Evolutionary conservation across 306 rosid genomes (phyloP), one percentile per base, ranked within the genome.

Genomic region (Gastrolobium bilobum): DNA sequence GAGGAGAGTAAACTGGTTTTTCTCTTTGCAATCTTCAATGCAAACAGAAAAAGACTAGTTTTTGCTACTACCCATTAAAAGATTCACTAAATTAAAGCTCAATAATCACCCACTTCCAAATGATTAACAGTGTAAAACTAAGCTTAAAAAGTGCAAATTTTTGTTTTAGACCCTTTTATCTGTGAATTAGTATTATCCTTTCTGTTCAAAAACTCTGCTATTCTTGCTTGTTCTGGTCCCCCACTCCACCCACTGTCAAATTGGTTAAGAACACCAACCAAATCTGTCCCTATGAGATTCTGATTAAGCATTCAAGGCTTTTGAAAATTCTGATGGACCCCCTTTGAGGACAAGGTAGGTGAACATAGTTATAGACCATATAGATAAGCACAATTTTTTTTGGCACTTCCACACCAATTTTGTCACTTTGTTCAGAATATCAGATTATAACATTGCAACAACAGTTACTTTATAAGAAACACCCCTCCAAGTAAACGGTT

Each of bases 21-120:
- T 85, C 46, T 80, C 53, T 82, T 65, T 66, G 29, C 86, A 26
- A 2, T 71, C 76, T 77, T 81, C 85, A 64, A 81, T 82, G 78
- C 82, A 53, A 79, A 69, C 73, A 76, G 6, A 76, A 5, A 31
- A 46, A 43, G 13, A 37, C 67, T n/a, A 33, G 11, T 40, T 75
- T 75, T 74, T 43, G 4, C 72, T 47, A 29, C 42, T 75, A 7
- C 40, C 67, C 14, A 6, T 51, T 38, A 7, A 42, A 57, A 78
- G 8, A 26, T 34, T 47, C 30, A 66, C 38, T 66, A 39, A 39
- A 60, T 73, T 33, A 40, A 50, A 30, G 42, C 40, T 65, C 73
- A 30, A 34, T 51, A 44, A 10, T 38, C 42, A 44, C 10, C 40
- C 10, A 33, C 10, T n/a, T 43, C n/a, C 7, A 60, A 29, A 20